phyloP scores from a whole-genome alignment of 75 land plant species.

The Chamaecyparis obtusa region DNA sequence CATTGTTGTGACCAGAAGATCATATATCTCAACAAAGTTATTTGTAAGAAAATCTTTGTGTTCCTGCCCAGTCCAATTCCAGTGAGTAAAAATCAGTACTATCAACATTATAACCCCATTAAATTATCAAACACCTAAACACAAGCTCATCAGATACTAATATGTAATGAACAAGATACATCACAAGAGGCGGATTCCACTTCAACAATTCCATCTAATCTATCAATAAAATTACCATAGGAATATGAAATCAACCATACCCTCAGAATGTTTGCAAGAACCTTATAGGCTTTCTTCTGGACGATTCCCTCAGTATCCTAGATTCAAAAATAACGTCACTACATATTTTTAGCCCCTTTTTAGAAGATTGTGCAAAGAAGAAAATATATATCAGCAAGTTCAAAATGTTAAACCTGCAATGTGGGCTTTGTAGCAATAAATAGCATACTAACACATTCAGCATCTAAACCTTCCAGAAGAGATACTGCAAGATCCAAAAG shows the following conservation, averaged over 20 bases:
- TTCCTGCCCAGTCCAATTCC: background rate
- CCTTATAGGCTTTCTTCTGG: slow-evolving; percentile 95
- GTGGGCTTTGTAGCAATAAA: slow-evolving; percentile 63
- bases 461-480: slow-evolving; percentile 68
- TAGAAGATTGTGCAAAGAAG: background rate
- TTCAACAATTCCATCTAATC: background rate
- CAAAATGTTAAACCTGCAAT: slow-evolving; percentile 44
- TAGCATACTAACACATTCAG: slow-evolving; percentile 50
- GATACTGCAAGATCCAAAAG: slow-evolving; percentile 77
- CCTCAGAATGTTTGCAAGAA: slow-evolving; percentile 73
- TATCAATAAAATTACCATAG: background rate
- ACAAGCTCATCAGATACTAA: slow-evolving; percentile 6
- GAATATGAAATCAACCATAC: slow-evolving; percentile 24
- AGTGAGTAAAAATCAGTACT: background rate
- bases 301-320: slow-evolving; percentile 79
- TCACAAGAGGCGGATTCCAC: background rate
- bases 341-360: background rate
- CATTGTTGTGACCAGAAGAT: slow-evolving; percentile 48
- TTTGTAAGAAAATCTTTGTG: slow-evolving; percentile 38
- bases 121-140: background rate
- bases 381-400: background rate
- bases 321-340: slow-evolving; percentile 7
- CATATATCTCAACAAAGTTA: slow-evolving; percentile 56
- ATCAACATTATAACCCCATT: background rate
- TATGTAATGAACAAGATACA: background rate